Evolutionary conservation across 768 basidiomycete genomes (phyloP), one percentile per base, ranked within the genome.

Genomic region (Lanmaoa rubissima): DNA sequence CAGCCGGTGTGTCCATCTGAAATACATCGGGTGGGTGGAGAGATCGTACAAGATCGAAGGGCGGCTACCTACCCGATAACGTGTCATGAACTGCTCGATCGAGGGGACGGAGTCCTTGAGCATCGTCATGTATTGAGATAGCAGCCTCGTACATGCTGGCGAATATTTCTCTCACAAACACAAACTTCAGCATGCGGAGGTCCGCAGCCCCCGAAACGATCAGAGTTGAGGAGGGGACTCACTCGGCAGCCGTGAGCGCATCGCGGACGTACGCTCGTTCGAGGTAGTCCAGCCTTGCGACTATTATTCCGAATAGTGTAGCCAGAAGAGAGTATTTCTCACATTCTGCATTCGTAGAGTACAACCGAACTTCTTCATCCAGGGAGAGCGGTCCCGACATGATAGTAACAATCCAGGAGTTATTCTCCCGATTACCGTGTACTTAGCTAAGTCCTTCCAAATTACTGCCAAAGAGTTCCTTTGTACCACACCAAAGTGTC

Each of bases 41-140:
- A 0, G 8, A 41, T 41, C 38, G n/a, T 19, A 28, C 40, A 5
- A 40, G 10, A 34, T 21, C 0, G 16, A 51, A 17, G 5, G 38
- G 21, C 3, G 14, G 13, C 4, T 35, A 71, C 86, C 40, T 53
- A 92, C 94, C 65, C 85, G 77, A 75, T 94, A 98, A 51, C 88
- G 83, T 50, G 78, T 78, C 94, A 97, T 96, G 74, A 98, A 99
- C 19, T 86, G 82, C 62, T 98, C 95, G 40, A 98, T 82, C 31
- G 83, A 87, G 0, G 84, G 84, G 10, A 95, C 92, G 21, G 89
- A 88, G 52, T 92, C 85, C n/a, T 86, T 87, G 58, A 94, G 76
- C 86, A 97, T 92, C 0, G 93, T 95, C 82, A 97, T 97, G 79
- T 97, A 98, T 74, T 97, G 94, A 8, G 93, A 92, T 14, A 98